phyloP scores from a whole-genome alignment of 805 yeast genomes.

The Lachancea nothofagi region DNA sequence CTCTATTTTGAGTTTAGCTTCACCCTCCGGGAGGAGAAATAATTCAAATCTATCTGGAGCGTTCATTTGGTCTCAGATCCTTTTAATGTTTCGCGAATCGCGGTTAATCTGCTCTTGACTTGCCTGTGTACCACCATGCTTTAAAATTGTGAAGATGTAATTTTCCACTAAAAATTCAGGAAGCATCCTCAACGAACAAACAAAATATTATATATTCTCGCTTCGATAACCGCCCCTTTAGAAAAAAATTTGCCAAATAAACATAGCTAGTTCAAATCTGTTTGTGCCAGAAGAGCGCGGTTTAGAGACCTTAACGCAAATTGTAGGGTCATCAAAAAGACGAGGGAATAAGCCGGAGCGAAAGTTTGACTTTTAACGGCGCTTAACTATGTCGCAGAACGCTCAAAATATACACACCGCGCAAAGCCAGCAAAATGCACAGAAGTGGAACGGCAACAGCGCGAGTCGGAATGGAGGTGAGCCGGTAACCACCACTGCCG shows the following conservation, averaged over 20 bases:
- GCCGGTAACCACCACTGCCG: not conserved
- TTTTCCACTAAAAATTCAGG: not conserved
- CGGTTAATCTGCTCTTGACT: slow-evolving; percentile 51
- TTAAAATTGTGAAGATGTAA: not conserved
- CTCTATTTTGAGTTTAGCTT: slow-evolving; percentile 81
- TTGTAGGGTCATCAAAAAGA: not conserved
- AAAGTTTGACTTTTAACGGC: not conserved
- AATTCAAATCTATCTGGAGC: slow-evolving; percentile 99
- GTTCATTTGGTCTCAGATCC: slow-evolving; percentile 51
- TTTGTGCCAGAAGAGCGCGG: not conserved
- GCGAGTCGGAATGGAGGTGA: not conserved
- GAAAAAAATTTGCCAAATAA: slow-evolving; percentile 11
- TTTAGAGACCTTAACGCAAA: not conserved
- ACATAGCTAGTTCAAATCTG: slow-evolving; percentile 1
- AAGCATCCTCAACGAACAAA: not conserved
- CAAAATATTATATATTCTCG: slow-evolving; percentile 4
- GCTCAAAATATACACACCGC: slow-evolving; percentile 1
- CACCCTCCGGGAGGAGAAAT: slow-evolving; percentile 95
- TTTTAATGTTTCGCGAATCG: not conserved
- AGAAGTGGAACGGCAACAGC: not conserved
- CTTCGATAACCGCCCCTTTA: slow-evolving; percentile 9
- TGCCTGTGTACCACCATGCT: not conserved
- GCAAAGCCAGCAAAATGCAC: slow-evolving; percentile 1
- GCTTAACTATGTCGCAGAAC: slow-evolving; percentile 2
- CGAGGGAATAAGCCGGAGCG: not conserved